These are phyloP conservation scores for Dryas integrifolia DNA, from an alignment of 331 rosid genomes.

Conservation along the genomic window DNA sequence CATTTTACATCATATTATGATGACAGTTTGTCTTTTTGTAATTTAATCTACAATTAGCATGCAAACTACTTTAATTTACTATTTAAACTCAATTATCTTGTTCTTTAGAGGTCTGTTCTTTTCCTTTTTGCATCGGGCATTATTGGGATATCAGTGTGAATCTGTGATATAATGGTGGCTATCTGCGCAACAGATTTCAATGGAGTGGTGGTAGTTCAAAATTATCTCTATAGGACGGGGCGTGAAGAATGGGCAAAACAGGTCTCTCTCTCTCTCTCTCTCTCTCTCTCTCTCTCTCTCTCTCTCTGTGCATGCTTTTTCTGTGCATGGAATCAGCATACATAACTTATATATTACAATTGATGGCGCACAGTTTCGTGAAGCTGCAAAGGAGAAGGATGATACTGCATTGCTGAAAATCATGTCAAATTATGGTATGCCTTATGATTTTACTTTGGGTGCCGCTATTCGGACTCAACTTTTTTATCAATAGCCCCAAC, in stretches of 20 bases:
- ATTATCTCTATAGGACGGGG: slow-evolving; percentile 77
- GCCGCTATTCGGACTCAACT: no score
- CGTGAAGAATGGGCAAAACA: slow-evolving; percentile 90
- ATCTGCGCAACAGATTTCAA: slow-evolving; percentile 80
- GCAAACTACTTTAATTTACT: neutral
- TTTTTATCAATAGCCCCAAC: no score
- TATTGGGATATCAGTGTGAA: slow-evolving; percentile 7
- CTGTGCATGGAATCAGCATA: neutral
- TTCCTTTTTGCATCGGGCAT: neutral
- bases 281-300: neutral
- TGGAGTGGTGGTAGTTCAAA: slow-evolving; percentile 81
- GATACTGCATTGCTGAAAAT: slow-evolving; percentile 52
- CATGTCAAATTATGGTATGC: slow-evolving; percentile 73
- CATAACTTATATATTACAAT: neutral
- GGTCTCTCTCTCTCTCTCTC: slow-evolving; percentile 40
- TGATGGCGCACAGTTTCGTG: slow-evolving; percentile 53
- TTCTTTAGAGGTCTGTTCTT: neutral
- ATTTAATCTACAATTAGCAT: neutral
- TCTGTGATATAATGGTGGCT: slow-evolving; percentile 21
- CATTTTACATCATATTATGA: neutral
- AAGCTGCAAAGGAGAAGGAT: slow-evolving; percentile 52
- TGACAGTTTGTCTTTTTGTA: neutral
- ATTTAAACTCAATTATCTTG: neutral
- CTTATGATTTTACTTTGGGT: neutral
- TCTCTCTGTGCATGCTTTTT: neutral